Conservation (phyloP, 2,329 filamentous ascomycete species). For the Pseudogymnoascus sp. region DNA sequence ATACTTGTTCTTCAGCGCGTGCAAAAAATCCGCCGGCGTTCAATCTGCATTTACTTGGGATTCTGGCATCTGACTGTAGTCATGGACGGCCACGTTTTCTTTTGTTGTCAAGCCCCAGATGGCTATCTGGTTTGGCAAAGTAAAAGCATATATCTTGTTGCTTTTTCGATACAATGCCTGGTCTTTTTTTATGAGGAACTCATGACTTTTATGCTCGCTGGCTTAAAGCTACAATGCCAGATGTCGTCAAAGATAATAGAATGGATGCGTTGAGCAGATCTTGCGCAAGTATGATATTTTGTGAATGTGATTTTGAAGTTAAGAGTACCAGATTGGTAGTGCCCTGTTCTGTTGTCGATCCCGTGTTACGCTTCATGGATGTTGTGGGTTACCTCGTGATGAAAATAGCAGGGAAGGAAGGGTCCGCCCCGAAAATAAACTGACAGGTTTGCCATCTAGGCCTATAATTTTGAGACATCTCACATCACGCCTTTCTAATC, state of each 20-base stretch:
- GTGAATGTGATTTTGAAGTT: background rate
- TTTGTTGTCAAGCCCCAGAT: conserved; percentile 3
- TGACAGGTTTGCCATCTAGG: background rate
- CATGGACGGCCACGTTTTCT: conserved; percentile 4
- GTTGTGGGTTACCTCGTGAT: background rate
- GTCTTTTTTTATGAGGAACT: conserved; percentile 2
- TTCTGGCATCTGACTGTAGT: conserved; percentile 9
- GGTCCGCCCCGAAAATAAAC: background rate
- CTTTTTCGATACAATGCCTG: conserved; percentile 1
- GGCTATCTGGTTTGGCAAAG: conserved; percentile 9
- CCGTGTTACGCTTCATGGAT: background rate
- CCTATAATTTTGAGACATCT: background rate
- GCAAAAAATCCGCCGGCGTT: conserved; percentile 10
- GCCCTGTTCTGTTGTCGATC: background rate
- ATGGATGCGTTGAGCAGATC: conserved; percentile 5
- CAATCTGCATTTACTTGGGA: conserved; percentile 10
- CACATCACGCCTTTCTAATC: background rate
- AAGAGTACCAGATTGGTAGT: background rate
- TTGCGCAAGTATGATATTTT: background rate
- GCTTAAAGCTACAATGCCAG: conserved; percentile 10
- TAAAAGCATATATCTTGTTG: conserved; percentile 7
- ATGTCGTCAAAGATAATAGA: conserved; percentile 9
- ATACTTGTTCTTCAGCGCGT: conserved; percentile 12
- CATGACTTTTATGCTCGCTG: conserved; percentile 10
- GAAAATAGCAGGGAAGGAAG: background rate